Conservation (phyloP, 1,284 basidiomycete genomes). For the Apiotrichum akiyoshidainum region DNA sequence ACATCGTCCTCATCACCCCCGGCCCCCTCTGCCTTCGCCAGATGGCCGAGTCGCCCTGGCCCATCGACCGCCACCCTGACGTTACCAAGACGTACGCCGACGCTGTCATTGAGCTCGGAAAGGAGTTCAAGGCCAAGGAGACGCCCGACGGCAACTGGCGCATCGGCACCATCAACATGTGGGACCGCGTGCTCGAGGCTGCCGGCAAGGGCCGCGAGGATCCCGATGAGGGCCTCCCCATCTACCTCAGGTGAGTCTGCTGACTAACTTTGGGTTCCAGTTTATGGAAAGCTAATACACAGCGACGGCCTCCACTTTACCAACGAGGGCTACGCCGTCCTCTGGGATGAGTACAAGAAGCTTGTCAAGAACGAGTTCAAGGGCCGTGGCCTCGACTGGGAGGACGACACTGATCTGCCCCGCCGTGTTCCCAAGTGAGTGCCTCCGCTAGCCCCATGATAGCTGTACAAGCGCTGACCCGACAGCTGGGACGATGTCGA, state of each 20-base stretch:
- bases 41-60: conserved; percentile 5
- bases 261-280: no score
- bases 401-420: conserved; percentile 29
- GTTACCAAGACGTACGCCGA: conserved; percentile 64
- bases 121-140: conserved; percentile 47
- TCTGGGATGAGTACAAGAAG: conserved; percentile 63
- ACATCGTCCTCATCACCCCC: conserved; percentile 73
- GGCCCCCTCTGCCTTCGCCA: conserved; percentile 69
- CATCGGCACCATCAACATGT: conserved; percentile 66
- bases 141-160: conserved; percentile 13
- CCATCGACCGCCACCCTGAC: conserved; percentile 55
- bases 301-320: conserved; percentile 76
- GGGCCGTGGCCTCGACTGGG: conserved; percentile 38
- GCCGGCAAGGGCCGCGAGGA: conserved; percentile 56
- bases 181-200: conserved; percentile 57
- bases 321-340: conserved; percentile 65
- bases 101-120: conserved; percentile 62
- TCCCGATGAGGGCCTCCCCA: conserved; percentile 45
- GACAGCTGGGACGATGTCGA: conserved; percentile 16
- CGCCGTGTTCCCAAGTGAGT: conserved; percentile 19
- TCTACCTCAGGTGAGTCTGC: conserved; percentile 26
- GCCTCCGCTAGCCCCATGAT: background rate
- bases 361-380: conserved; percentile 58
- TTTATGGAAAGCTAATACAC: conserved; percentile 8
- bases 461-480: background rate